Evolutionary conservation across 768 basidiomycete genomes (phyloP).

Genomic region (Tricholoma sp.): DNA sequence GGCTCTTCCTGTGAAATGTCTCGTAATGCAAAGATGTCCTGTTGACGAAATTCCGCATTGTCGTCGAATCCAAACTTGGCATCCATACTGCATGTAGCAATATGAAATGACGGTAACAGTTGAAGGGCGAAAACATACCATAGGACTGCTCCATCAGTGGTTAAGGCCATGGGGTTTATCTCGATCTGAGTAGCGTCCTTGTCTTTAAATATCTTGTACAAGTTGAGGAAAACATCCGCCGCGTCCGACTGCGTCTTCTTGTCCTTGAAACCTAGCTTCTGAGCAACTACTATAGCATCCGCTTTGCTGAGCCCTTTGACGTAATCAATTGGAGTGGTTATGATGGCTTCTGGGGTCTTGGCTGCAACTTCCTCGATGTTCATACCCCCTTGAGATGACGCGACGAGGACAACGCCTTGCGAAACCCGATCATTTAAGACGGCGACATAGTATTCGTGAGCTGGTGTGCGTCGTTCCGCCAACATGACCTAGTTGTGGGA

Average conservation of each 20-base stretch:
- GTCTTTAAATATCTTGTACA: slow-evolving; percentile 97
- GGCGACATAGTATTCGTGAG: slow-evolving; percentile 97
- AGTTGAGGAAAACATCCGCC: slow-evolving; percentile 87
- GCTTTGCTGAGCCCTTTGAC: slow-evolving; percentile 71
- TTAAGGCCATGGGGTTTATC: slow-evolving; percentile 96
- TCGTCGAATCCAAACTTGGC: slow-evolving; percentile 99
- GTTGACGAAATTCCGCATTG: slow-evolving; percentile 97
- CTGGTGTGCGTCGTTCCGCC: slow-evolving; percentile 88
- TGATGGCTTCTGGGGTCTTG: slow-evolving; percentile 90
- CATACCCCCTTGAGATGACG: slow-evolving; percentile 96
- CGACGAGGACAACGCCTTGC: slow-evolving; percentile 88
- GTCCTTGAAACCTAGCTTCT: slow-evolving; percentile 83
- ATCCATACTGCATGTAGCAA: slow-evolving; percentile 83
- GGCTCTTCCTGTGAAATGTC: slow-evolving; percentile 95
- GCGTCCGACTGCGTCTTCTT: slow-evolving; percentile 74
- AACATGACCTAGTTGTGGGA: slow-evolving; percentile 77
- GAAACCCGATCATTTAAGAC: slow-evolving; percentile 91
- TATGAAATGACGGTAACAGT: slow-evolving; percentile 3
- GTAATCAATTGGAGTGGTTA: slow-evolving; percentile 89
- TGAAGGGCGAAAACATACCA: slow-evolving; percentile 53
- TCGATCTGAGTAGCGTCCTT: slow-evolving; percentile 99
- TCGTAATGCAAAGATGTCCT: slow-evolving; percentile 82
- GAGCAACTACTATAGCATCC: slow-evolving; percentile 75
- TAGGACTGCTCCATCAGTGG: slow-evolving; percentile 85
- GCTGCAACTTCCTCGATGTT: slow-evolving; percentile 99